Evolutionary conservation across 768 basidiomycete species (phyloP), one percentile per base, ranked within the genome.

Genomic region (Gloeostereum incarnatum): DNA sequence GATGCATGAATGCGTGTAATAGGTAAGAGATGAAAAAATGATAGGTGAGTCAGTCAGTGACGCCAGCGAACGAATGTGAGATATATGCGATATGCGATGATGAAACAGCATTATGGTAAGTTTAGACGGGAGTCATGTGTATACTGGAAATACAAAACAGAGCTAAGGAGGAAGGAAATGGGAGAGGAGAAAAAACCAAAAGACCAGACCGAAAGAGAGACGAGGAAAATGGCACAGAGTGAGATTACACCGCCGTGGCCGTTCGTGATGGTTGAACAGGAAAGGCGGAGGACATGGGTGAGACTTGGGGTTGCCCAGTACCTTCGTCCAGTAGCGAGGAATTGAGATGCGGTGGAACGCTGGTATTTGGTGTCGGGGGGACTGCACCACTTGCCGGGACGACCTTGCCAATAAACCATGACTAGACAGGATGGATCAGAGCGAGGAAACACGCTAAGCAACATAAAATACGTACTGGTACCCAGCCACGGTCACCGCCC

Each of bases 381-480:
- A 42, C 26, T 16, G 60, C 55, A 49, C 69, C 52, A 56, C 78
- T 48, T 61, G 78, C 51, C 39, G 71, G 65, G 7, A 65, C 55
- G 19, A 87, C 77, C 57, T 93, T 96, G 37, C 92, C 91, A 44
- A 94, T 90, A 55, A 89, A 94, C 94, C 94, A 98, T 17, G 89
- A 91, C 70, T 84, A 47, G 8, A 41, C 39, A 31, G 41, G 27
- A 16, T 13, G 16, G 2, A 24, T 21, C 36, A 31, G 11, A 13
- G 17, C 30, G 39, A 27, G 23, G 13, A 23, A 13, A 39, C 44
- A 26, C 38, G 3, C 26, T 31, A 29, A 43, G 26, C 19, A 37
- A n/a, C n/a, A n/a, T n/a, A n/a, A n/a, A n/a, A 40, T 21, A 66
- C 80, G 42, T 57, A 82, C 81, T 5, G 93, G 93, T 17, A 96